Evolutionary conservation across 2,329 filamentous ascomycete genomes (phyloP), one percentile per base, ranked within the genome.

Genomic region (Aspergillus sp.): DNA sequence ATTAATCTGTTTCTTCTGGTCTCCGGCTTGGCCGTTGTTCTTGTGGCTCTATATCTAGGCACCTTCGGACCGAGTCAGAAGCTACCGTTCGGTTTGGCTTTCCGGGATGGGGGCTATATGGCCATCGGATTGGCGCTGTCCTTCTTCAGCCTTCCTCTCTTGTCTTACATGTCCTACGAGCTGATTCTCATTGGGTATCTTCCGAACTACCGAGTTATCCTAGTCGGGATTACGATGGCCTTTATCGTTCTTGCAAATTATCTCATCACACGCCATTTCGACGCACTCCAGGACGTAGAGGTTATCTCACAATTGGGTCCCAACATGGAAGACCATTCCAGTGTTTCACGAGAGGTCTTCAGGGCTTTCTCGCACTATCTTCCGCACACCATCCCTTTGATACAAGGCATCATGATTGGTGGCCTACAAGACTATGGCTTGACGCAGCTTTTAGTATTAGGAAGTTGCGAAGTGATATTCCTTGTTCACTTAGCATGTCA

Each of bases 1-100:
- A 58, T 54, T n/a, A 58, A 58, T 11, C 31, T 58, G 4, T 22
- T 51, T 20, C 32, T 58, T 10, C 14, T 58, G 52, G 20, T 50
- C 14, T 18, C 20, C 14, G 51, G n/a, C 4, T 45, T 58, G 14
- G 45, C 32, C 18, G 42, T 54, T 7, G 26, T 47, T 29, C 16
- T 54, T 3, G 7, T 47, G 11, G 29, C 45, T 20, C 2, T 54
- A 1, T 54, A 16, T 16, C 52, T 54, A 6, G 12, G 31, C 14
- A 31, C 24, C 6, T 47, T 46, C 4, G 42, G 24, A 14, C 26
- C 24, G 10, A 46, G 52, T 5, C 42, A 47, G 16, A 29, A 45
- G 24, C 39, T 24, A 18, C 42, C 42, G 11, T 32, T 46, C 2
- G 6, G 20, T 2, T 26, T 36, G 16, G 5, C 45, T 14, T 16